Conservation (phyloP, 495 filamentous ascomycete genomes). For the Lepidopterella palustris region DNA sequence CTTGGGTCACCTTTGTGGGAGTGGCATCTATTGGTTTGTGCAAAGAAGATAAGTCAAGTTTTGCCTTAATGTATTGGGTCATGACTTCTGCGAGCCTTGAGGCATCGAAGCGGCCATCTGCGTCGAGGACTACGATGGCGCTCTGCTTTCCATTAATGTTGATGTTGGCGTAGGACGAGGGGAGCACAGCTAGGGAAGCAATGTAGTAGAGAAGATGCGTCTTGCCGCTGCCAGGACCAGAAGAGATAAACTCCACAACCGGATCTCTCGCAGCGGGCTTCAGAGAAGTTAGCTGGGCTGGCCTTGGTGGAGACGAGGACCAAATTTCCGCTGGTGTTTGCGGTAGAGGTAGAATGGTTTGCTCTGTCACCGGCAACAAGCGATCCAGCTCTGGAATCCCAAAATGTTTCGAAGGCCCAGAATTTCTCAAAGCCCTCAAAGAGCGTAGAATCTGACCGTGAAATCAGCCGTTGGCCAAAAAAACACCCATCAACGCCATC, state of each 20-base stretch:
- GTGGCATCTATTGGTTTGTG: neutral
- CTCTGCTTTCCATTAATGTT: conserved; percentile 45
- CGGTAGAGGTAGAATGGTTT: neutral
- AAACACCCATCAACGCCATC: no score
- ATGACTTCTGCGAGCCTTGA: conserved; percentile 47
- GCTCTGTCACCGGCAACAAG: conserved; percentile 31
- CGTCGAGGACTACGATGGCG: conserved; percentile 64
- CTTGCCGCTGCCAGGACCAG: conserved; percentile 47
- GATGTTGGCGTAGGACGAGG: conserved; percentile 31
- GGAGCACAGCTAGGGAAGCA: conserved; percentile 52
- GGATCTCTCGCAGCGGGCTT: conserved; percentile 38
- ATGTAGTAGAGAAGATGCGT: conserved; percentile 66
- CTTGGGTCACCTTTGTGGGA: neutral
- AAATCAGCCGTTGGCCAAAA: neutral
- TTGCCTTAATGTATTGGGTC: conserved; percentile 12
- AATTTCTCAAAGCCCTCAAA: neutral
- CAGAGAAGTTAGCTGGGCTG: conserved; percentile 29
- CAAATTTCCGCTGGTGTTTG: neutral
- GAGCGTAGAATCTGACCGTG: conserved; percentile 8
- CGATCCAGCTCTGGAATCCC: conserved; percentile 46
- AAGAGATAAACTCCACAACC: conserved; percentile 54
- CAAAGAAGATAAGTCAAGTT: neutral
- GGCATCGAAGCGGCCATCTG: conserved; percentile 60
- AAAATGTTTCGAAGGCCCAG: conserved; percentile 19
- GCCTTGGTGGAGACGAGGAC: conserved; percentile 1